Evolutionary conservation across 2,329 filamentous ascomycete genomes (phyloP), one percentile per base, ranked within the genome.

Genomic region (Tolypocladium album): DNA sequence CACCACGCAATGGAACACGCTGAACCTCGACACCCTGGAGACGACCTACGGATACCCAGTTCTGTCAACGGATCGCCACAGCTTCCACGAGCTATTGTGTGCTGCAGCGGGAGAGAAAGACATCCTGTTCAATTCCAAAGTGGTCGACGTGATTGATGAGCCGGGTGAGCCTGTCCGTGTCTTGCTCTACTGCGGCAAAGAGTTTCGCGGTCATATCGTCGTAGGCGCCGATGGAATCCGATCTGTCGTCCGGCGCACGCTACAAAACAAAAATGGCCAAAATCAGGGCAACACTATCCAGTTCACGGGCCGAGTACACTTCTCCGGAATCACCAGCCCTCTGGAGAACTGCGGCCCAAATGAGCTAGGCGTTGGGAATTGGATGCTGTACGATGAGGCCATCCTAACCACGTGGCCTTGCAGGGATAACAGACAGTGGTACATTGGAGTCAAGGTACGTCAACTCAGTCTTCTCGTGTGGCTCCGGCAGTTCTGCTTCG

Each of bases 401-500:
- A 64, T 60, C 24, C 57, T 65, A 20, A 65, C 64, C 20, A 65
- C 63, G 15, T 65, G 62, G 62, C 60, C 64, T 17, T 64, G 62
- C 55, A 56, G 58, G 39, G 59, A 65, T 42, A 63, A 65, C 50
- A 55, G 63, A 11, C 64, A 65, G 56, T 65, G 64, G 63, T 65
- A 63, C 42, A 63, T 65, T 60, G 64, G 64, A 17, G 64, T 65
- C 53, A 62, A 62, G 56, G 63, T 64, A 38, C 56, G 59, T 60
- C 31, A 27, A 24, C n/a, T 2, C 24, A 24, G 3, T 24, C 3
- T 13, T n/a, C 9, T 47, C 1, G 8, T 24, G 43, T 24, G 8
- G n/a, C 24, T 9, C 9, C 58, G 20, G 13, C 47, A 38, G 17
- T 17, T 56, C 12, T 12, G 9, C 43, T 24, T n/a, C 12, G 43